Evolutionary conservation across 2,329 filamentous ascomycete species (phyloP), one percentile per base, ranked within the genome.

Genomic region (Talaromyces sp.): DNA sequence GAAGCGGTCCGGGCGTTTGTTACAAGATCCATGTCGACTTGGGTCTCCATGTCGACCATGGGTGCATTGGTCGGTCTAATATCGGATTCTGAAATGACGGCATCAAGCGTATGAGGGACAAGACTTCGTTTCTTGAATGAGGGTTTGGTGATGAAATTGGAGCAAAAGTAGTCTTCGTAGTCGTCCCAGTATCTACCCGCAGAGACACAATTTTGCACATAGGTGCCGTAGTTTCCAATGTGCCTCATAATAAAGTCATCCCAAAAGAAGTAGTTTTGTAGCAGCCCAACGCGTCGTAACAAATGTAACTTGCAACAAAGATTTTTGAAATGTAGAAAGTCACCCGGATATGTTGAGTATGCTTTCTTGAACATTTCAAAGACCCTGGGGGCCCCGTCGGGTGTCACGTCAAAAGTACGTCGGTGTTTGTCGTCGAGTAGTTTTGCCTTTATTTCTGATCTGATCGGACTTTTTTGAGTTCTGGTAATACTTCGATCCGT

Each of bases 181-280:
- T 61, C 54, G 19, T 74, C 56, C 21, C 65, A 61, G 35, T 73
- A 66, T 4, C 70, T 65, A 0, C 67, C 66, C 27, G 66, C 64
- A 11, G 66, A 65, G 7, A 61, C 53, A 57, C 67, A 68, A n/a
- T 69, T 56, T 35, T 69, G 59, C 5, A 71, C 53, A 62, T 80
- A 74, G n/a, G 58, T 56, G 3, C 66, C 69, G 61, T 78, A 81
- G 27, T 73, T 69, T 69, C 41, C 70, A 19, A 51, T 58, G 32
- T 78, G 71, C 64, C 73, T 71, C 57, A 76, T 77, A 56, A 80
- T 66, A 60, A 78, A 80, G 63, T 80, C 78, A 65, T 81, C 78
- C 75, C 77, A 79, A 14, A 80, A 60, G 26, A 71, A 74, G 10
- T 72, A 76, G 55, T 72, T 69, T 38, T 70, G 64, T 38, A 76